A percentile compares a stretch with the other conserved stretches of the same genome.
phyloP scores from a whole-genome alignment of 192 early-diverging fungal genomes.

The Geosiphon pyriformis region DNA sequence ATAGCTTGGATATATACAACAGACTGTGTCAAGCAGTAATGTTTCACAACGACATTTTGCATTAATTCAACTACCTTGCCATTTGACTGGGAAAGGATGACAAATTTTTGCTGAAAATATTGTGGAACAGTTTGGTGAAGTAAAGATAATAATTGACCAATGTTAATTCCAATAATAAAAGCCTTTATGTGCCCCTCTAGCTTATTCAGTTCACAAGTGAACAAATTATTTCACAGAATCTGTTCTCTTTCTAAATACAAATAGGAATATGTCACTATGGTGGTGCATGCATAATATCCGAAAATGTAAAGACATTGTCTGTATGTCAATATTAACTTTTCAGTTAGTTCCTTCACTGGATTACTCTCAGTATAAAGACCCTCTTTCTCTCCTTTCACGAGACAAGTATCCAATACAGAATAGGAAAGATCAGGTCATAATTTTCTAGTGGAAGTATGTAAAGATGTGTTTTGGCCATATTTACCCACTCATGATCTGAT shows the following conservation, averaged over 20 bases:
- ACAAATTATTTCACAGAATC: not conserved
- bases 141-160: too few species aligned
- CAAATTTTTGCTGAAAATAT: too few species aligned
- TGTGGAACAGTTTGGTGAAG: too few species aligned
- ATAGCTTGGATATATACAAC: not conserved
- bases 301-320: conserved; percentile 17
- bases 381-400: conserved; percentile 15
- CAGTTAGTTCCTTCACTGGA: too few species aligned
- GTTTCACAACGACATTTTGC: too few species aligned
- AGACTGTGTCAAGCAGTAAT: not conserved
- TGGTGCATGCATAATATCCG: conserved; percentile 7
- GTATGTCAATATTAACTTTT: conserved; percentile 13
- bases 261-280: too few species aligned
- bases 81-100: too few species aligned
- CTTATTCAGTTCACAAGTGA: too few species aligned
- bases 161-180: conserved; percentile 17
- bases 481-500: not conserved
- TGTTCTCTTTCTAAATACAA: not conserved
- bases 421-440: conserved; percentile 15
- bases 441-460: conserved; percentile 10
- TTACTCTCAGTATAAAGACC: not conserved
- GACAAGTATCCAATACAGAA: conserved; percentile 18
- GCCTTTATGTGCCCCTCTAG: conserved; percentile 8
- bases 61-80: too few species aligned
- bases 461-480: not conserved